Evolutionary conservation across 1,284 basidiomycete genomes (phyloP), one percentile per base, ranked within the genome.

Genomic region (Tylopilus microsporus): DNA sequence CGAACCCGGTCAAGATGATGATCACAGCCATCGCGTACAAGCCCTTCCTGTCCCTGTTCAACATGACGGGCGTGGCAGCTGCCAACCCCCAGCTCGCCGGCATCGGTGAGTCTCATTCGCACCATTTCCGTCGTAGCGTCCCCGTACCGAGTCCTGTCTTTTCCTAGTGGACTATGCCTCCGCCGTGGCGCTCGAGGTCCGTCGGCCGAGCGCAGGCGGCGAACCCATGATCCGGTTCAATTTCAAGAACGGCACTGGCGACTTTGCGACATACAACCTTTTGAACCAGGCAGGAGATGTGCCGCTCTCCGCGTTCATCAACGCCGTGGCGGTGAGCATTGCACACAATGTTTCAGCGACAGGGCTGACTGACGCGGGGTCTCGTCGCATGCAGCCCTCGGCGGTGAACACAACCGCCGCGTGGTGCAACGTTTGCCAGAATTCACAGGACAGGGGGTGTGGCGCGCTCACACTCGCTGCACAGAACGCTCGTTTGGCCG

Each of bases 41-140:
- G 72, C 90, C 91, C 2, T 89, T 92, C 77, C 74, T 93, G 58
- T 89, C 89, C 18, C 75, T 93, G 56, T 89, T 92, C 77, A 86
- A 88, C 71, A 85, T 92, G 80, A 89, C 86, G 0, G 80, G 82
- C 25, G 77, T 79, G 46, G 75, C 78, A 25, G 68, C 80, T 46
- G 69, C 74, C 51, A 78, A 82, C 62, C 82, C 84, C 3, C 68
- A 82, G 63, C 75, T 89, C 15, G 75, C 80, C 42, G 84, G 81
- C n/a, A 83, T 91, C 61, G 85, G 87, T 84, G 55, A 59, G 74
- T 76, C 45, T 56, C 42, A 68, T 49, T 32, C 37, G 25, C 32
- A 50, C 30, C 42, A 13, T 54, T 37, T 9, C 48, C 52, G 41
- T 60, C 25, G 57, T 65, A 19, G 68, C n/a, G 2, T 51, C 19